Conservation (phyloP, 768 basidiomycete genomes). For the Cystofilobasidium macerans region DNA sequence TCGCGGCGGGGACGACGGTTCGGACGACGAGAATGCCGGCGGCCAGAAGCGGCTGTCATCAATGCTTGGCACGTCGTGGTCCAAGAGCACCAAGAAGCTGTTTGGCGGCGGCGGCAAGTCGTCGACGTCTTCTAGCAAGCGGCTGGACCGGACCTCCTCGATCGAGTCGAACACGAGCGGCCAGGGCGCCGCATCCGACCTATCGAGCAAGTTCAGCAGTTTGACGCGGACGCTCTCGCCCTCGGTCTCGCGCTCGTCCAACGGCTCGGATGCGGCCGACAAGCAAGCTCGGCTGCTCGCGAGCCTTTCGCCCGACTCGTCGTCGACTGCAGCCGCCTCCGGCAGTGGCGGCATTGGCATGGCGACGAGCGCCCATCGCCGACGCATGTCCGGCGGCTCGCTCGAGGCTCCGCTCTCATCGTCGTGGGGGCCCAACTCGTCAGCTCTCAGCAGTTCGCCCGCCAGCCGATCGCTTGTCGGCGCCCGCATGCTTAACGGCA, state of each 20-base stretch:
- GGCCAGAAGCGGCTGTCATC: background rate
- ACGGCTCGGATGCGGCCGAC: background rate
- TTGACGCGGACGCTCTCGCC: slow-evolving; percentile 1
- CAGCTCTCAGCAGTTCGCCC: too few species aligned
- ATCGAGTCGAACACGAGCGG: slow-evolving; percentile 12
- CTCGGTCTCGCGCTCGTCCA: slow-evolving; percentile 4
- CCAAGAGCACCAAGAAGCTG: slow-evolving; percentile 8
- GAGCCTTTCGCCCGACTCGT: slow-evolving; percentile 3
- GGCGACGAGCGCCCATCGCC: background rate
- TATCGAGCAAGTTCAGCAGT: background rate
- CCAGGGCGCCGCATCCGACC: background rate
- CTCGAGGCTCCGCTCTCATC: background rate
- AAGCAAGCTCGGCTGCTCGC: slow-evolving; percentile 11
- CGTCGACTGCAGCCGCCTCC: too few species aligned
- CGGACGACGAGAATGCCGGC: slow-evolving; percentile 10
- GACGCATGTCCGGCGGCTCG: background rate
- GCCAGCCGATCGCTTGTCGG: slow-evolving; percentile 1
- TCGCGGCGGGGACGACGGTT: background rate
- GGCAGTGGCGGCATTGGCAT: too few species aligned
- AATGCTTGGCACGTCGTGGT: slow-evolving; percentile 8
- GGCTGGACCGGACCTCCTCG: slow-evolving; percentile 12
- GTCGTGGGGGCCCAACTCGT: background rate
- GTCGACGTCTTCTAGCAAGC: slow-evolving; percentile 2
- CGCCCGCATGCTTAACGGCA: slow-evolving; percentile 22
- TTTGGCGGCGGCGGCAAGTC: slow-evolving; percentile 4